Base-by-base conservation (phyloP, 2,329 filamentous ascomycete species). In the Colletotrichum eleusines region DNA sequence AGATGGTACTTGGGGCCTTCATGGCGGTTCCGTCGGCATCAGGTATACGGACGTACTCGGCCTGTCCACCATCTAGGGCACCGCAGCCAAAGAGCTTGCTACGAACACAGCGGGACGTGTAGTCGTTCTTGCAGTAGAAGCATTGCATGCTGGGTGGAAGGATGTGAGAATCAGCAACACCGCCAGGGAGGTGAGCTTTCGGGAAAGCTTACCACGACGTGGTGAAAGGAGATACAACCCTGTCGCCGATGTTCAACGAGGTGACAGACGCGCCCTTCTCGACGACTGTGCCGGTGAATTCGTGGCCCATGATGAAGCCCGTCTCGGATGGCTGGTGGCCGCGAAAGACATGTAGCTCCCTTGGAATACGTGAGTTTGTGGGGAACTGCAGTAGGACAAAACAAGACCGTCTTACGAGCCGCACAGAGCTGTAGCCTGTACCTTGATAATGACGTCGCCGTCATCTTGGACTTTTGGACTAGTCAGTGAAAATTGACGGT, bases 311-410 rank as follows among this genome's bases (percentile, higher is more conserved):
- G 66, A 90, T 86, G 75, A 88, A 89, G 33, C 86, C 88, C 0
- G 91, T 88, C 0, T 81, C 85, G 8, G 90, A 91, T 31, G 89
- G 86, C 77, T 97, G 90, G 76, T 94, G 91, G 44, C 95, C 95
- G 55, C 94, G 92, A 82, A 91, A 97, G 64, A 94, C 90, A 81
- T 97, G 95, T 46, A 97, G 85, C 78, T 97, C 94, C 77, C 92
- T 95, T 73, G 61, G 57, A 73, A 26, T 63, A 65, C 11, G 28
- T 69, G 40, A 60, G 63, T 31, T 38, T 38, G n/a, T n/a, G 42
- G 51, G 61, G 46, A 40, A 48, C n/a, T 70, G 57, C 35, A 48
- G 57, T 54, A 57, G 26, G 40, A 66, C 54, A 18, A 38, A 55
- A 48, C 70, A 84, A 40, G 46, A 26, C 20, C 28, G 38, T 33